Conservation (phyloP, 2,329 filamentous ascomycete species). For the Parascedosporium putredinis region DNA sequence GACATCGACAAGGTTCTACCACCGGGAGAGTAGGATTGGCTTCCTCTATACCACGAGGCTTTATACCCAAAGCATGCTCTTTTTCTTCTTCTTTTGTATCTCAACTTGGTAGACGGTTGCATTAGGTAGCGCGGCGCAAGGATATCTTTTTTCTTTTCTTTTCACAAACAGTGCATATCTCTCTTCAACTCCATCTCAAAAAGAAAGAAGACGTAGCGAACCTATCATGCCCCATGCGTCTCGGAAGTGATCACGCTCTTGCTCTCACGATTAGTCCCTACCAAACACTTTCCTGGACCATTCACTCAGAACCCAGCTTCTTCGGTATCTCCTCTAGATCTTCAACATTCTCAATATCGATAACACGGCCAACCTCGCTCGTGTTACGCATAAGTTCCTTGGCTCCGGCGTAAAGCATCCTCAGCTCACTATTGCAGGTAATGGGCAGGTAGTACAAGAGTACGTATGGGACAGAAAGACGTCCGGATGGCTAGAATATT, state of each 20-base stretch:
- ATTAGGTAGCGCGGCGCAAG: slow-evolving; percentile 6
- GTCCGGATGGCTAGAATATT: slow-evolving; percentile 67
- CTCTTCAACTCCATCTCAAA: too few species aligned
- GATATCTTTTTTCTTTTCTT: too few species aligned
- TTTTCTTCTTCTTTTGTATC: background rate
- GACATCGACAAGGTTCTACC: slow-evolving; percentile 38
- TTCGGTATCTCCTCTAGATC: slow-evolving; percentile 74
- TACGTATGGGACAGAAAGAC: slow-evolving; percentile 83
- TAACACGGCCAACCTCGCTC: slow-evolving; percentile 75
- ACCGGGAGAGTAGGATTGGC: background rate
- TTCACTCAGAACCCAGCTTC: slow-evolving; percentile 34
- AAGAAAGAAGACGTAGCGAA: too few species aligned
- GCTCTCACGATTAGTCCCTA: too few species aligned
- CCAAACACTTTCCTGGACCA: too few species aligned
- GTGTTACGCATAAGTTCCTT: slow-evolving; percentile 94
- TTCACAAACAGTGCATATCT: too few species aligned
- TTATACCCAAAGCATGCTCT: background rate
- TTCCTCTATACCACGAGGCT: background rate
- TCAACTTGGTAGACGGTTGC: background rate
- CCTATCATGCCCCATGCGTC: too few species aligned
- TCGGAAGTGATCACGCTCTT: slow-evolving; percentile 4
- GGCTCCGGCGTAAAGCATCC: slow-evolving; percentile 92
- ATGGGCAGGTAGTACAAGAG: slow-evolving; percentile 89
- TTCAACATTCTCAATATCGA: slow-evolving; percentile 73
- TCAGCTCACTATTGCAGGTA: slow-evolving; percentile 75